Base-by-base conservation (phyloP, 495 filamentous ascomycete genomes). In the Pseudomonodictys pantanalensis region DNA sequence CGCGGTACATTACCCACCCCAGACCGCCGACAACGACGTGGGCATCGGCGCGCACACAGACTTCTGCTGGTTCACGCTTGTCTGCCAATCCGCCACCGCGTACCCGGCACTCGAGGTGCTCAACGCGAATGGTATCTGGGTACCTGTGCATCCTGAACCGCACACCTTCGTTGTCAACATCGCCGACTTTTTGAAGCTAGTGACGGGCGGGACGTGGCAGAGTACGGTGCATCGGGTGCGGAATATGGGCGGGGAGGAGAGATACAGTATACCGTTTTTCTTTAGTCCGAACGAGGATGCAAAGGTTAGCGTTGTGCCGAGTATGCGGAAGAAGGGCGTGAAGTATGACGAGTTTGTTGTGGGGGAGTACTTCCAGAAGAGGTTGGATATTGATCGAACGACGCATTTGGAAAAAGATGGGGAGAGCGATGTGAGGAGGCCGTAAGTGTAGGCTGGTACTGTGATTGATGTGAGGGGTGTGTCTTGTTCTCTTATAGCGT, bases 81-180 rank as follows among this genome's bases (percentile, higher is more conserved):
- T 64, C 18, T 48, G 72, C 1, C 76, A 78, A 26, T 71, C 71
- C 43, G 53, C 74, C 17, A 73, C 68, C 0, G 72, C 73, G 1
- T 2, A 23, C 3, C 55, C 55, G 3, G 78, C 74, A 1, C 58
- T 81, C 4, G 77, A 81, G 54, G 75, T 81, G 0, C 67, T 81
- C 1, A 78, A 77, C 41, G 76, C 75, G 32, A 76, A 78, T 42
- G 78, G 77, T 0, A 69, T 76, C 11, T 81, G 78, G 76, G 75
- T 82, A n/a, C 59, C 51, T 33, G 71, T 69, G 3, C 29, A 56
- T 66, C 17, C 76, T 71, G 54, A 78, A 78, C 60, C 75, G 78
- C 42, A 79, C 41, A 43, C 29, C 10, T 56, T 51, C 41, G 46
- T 63, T 29, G 52, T 63, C 44, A 63, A 63, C 30, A 38, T 60